Percentiles rank a stretch among this genome's conserved stretches.
These are phyloP conservation scores for Trichoderma reesei DNA, from an alignment of 495 filamentous ascomycete genomes.

Conservation along the genomic window DNA sequence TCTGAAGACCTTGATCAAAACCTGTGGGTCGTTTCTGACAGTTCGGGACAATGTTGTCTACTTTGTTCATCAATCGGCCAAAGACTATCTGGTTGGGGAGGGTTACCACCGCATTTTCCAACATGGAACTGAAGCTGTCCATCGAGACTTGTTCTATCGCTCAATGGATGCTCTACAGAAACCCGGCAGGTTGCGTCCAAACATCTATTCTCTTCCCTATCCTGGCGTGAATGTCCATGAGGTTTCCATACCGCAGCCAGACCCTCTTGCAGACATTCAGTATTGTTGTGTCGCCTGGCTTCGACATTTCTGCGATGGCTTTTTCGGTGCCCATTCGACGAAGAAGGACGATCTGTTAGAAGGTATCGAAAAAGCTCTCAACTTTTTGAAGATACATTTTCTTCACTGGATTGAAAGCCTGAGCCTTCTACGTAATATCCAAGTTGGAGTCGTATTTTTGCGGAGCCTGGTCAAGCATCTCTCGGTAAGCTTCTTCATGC, in stretches of 20 bases:
- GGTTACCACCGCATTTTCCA: slow-evolving; percentile 13
- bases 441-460: background rate
- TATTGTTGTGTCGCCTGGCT: slow-evolving; percentile 33
- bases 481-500: no score
- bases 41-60: slow-evolving; percentile 21
- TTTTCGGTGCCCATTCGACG: background rate
- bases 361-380: background rate
- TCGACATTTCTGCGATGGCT: slow-evolving; percentile 19
- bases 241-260: slow-evolving; percentile 14
- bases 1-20: slow-evolving; percentile 13
- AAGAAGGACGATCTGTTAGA: background rate
- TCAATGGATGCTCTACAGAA: slow-evolving; percentile 17
- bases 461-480: no score
- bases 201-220: slow-evolving; percentile 14
- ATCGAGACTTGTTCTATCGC: slow-evolving; percentile 15
- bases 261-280: slow-evolving; percentile 21
- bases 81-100: slow-evolving; percentile 24
- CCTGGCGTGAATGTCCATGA: slow-evolving; percentile 3
- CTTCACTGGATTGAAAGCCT: slow-evolving; percentile 13
- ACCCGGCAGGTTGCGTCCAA: slow-evolving; percentile 8
- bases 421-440: background rate
- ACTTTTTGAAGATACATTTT: slow-evolving; percentile 6
- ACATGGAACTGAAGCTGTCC: slow-evolving; percentile 13
- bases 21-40: slow-evolving; percentile 26
- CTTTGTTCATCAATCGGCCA: slow-evolving; percentile 37